phyloP scores from a whole-genome alignment of 768 basidiomycete genomes.

The Fistulinella prunicolor region DNA sequence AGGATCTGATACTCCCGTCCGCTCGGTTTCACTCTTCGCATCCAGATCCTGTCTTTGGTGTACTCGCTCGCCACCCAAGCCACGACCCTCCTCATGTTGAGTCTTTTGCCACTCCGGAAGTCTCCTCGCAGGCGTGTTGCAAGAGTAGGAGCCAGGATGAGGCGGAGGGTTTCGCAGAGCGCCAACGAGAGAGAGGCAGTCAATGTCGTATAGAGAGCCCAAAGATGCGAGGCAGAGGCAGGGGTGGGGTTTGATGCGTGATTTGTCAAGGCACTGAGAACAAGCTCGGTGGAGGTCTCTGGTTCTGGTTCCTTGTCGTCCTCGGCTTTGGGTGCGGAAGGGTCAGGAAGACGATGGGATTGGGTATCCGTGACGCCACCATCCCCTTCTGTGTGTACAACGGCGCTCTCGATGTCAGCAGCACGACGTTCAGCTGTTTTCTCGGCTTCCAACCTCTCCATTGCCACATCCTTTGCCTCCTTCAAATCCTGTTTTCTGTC shows the following conservation, averaged over 20 bases:
- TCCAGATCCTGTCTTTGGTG: slow-evolving; percentile 99
- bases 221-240: slow-evolving; percentile 61
- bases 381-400: slow-evolving; percentile 36
- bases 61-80: slow-evolving; percentile 98
- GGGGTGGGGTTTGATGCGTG: slow-evolving; percentile 23
- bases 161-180: slow-evolving; percentile 93
- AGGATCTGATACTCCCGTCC: slow-evolving; percentile 95
- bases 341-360: slow-evolving; percentile 20
- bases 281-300: slow-evolving; percentile 17
- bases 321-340: slow-evolving; percentile 30
- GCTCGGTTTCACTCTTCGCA: slow-evolving; percentile 90
- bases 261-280: slow-evolving; percentile 19
- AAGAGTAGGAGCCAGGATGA: slow-evolving; percentile 92
- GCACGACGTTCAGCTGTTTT: slow-evolving; percentile 25
- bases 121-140: slow-evolving; percentile 95
- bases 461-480: slow-evolving; percentile 21
- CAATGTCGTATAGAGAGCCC: slow-evolving; percentile 87
- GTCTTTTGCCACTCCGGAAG: slow-evolving; percentile 94
- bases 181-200: slow-evolving; percentile 89
- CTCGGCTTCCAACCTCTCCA: slow-evolving; percentile 27
- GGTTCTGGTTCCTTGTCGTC: slow-evolving; percentile 19
- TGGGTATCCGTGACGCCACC: slow-evolving; percentile 1
- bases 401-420: slow-evolving; percentile 44
- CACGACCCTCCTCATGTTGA: slow-evolving; percentile 99
- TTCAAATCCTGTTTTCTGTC: slow-evolving; percentile 25